Base-by-base conservation (phyloP, 805 yeast genomes). In the Nakazawaea ishiwadae region DNA sequence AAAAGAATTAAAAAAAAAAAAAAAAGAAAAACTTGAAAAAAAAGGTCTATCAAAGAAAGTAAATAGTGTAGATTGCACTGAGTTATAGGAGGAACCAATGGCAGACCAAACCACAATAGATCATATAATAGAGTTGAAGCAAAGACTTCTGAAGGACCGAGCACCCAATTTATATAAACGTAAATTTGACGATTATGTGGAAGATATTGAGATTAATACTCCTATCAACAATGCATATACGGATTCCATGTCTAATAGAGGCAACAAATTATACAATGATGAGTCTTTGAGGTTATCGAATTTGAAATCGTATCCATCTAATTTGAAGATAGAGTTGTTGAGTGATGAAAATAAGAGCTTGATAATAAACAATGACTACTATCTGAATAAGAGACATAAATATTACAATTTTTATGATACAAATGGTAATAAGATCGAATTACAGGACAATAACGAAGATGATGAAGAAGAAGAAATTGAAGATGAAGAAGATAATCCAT, bases 401-500 rank as follows among this genome's bases (percentile, higher is more conserved):
- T 43, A 57, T 24, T 28, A 17, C n/a, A 36, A 29, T 10, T n/a
- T 55, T 52, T 18, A 51, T 51, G n/a, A 36, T 51, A 19, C 50
- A 57, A 11, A 30, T 9, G 33, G 14, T 10, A 41, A 35, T 21
- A 30, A 38, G 7, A 36, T 39, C 16, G 51, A 47, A 10, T 30
- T 21, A 15, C 56, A 51, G 11, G 58, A 52, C n/a, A 16, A n/a
- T 9, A 53, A 48, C 9, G 44, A 40, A 9, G 51, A 52, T 8
- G 54, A 53, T 12, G 49, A 44, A 4, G 14, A 21, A 2, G 42
- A 44, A n/a, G 40, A 29, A 2, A 47, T 51, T 10, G 51, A 48
- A 17, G 42, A 43, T 20, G 47, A 50, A 23, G 71, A 65, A 4
- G 65, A 63, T 20, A 69, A 70, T 42, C 65, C 79, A 12, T 69